Base-by-base conservation (phyloP, 2,329 filamentous ascomycete species). In the Endocalyx cinctus region DNA sequence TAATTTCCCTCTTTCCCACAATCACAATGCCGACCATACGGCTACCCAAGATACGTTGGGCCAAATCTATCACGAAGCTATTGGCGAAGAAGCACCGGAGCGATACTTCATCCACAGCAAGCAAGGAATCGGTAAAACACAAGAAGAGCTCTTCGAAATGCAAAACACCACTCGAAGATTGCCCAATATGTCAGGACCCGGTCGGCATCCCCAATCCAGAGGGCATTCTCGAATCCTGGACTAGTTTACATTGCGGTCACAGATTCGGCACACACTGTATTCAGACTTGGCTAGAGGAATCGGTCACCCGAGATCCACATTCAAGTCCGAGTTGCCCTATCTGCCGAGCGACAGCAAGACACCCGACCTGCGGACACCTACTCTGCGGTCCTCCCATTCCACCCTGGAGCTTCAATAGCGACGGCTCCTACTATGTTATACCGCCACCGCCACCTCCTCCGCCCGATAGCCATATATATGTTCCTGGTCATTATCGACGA, bases 151-250 rank as follows among this genome's bases (percentile, higher is more conserved):
- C n/a, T n/a, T n/a, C n/a, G n/a, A n/a, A n/a, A n/a, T n/a, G n/a
- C n/a, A n/a, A n/a, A n/a, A n/a, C 32, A 35, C 52, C 38, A 2
- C 46, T 45, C 6, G 55, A 58, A 31, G 51, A 54, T 26, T 69
- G 66, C 33, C 57, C 60, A 28, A 69, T 69, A 42, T 69, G 66
- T 44, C 61, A 65, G 35, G 60, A 67, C 35, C 49, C 55, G 5
- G 55, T 68, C 22, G 64, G 63, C 33, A 33, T 53, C 10, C 35
- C 37, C 13, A 64, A 55, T 19, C 52, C 56, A 5, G 62, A 66
- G 33, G 61, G 58, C 40, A 47, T 57, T 33, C 32, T 51, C 18
- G 66, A 69, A 44, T 38, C 50, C 4, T 68, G 63, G 64, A 58
- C 59, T 13, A 39, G 46, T 17, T 48, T 69, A 6, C 59, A 64